These are phyloP conservation scores for Thalia dealbata DNA, from an alignment of 176 grass and related monocot species.

Conservation along the genomic window DNA sequence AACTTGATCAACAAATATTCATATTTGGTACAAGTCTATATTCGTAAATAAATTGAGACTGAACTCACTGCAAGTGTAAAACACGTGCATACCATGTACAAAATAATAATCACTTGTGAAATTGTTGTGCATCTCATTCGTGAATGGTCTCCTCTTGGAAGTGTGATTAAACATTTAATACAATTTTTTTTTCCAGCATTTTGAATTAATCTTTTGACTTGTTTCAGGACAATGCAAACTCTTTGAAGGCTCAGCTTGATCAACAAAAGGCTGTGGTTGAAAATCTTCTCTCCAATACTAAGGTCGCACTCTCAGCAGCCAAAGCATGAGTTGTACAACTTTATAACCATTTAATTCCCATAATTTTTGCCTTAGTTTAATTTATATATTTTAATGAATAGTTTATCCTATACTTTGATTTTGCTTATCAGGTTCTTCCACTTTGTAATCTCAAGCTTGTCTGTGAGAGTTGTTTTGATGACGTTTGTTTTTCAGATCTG, in stretches of 20 bases:
- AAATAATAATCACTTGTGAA: background rate
- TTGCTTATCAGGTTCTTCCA: background rate
- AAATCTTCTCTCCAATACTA: conserved; percentile 83
- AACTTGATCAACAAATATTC: too few species aligned
- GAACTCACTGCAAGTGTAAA: background rate
- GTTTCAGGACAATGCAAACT: conserved; percentile 88
- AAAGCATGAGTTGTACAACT: background rate
- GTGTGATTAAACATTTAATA: background rate
- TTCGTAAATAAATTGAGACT: background rate
- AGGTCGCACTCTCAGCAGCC: conserved; percentile 24
- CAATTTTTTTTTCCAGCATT: background rate
- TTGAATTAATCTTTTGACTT: too few species aligned
- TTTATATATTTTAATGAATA: background rate
- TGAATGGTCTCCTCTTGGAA: background rate
- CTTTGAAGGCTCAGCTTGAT: conserved; percentile 81
- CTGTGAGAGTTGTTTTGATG: background rate
- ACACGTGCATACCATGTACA: background rate
- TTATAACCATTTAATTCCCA: background rate
- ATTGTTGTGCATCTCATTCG: background rate
- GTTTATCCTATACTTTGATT: background rate
- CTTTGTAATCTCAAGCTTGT: background rate
- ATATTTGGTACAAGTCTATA: too few species aligned
- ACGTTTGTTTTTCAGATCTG: background rate
- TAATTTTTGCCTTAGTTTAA: background rate
- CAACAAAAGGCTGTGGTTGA: conserved; percentile 88